Evolutionary conservation across 257 asterid species (phyloP), one percentile per base, ranked within the genome.

Genomic region (Solanum neorickii): DNA sequence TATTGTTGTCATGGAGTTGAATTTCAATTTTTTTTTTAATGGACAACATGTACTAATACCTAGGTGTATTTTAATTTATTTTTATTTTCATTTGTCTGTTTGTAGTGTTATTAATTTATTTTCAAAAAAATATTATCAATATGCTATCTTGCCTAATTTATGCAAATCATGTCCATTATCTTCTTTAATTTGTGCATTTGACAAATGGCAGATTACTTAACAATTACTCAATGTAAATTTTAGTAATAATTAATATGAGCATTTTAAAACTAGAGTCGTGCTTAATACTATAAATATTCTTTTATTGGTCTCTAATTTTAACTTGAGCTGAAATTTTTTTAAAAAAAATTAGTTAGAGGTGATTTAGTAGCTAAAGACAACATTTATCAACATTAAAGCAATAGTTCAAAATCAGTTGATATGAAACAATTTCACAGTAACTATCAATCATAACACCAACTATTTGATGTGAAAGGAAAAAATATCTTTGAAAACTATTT

Each of bases 11-110:
- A 70, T 27, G 78, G 37, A 29, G 41, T 25, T 12, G 62, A 49
- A 84, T 42, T 84, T 76, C 83, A 86, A 84, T 84, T 44, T 76
- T 84, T 44, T 76, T 76, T 83, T 44, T 31, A 74, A 84, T 84
- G 86, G 74, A 13, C 75, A 56, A 46, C 65, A 74, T 68, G 73
- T 42, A 39, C 10, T 80, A 10, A 10, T 47, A 21, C 44, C 68
- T 80, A 47, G 85, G 29, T 47, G 69, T 80, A 47, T 47, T 27
- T 75, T 75, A 8, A 80, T 49, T 76, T 25, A 76, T 41, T 23
- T 25, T 41, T 47, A 14, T 9, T 27, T 42, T 78, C 15, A 46
- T 15, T 27, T 27, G 44, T 80, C 56, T 80, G 29, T 47, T 31
- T 80, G 46, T 29, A 37, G 49, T 80, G 33, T 80, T 27, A 46